Percentiles rank a stretch among this genome's conserved stretches.
phyloP scores from a whole-genome alignment of 441 rosid species.

The Capsella rubella region DNA sequence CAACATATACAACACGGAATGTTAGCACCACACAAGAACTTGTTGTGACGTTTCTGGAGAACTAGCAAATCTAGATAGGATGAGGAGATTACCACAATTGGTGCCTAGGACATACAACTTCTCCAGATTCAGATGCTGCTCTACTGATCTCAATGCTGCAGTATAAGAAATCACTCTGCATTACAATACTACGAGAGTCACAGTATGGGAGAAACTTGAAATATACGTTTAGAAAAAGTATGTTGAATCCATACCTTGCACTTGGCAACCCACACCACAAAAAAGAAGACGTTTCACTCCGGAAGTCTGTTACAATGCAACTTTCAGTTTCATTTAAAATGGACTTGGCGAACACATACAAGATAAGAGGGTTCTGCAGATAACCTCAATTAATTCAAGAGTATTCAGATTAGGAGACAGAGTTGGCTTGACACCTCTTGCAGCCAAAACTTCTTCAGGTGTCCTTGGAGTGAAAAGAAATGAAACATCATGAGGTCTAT shows the following conservation, averaged over 20 bases:
- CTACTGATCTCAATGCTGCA: conserved; percentile 98
- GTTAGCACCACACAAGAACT: conserved; percentile 10
- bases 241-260: conserved; percentile 66
- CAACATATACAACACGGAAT: not conserved
- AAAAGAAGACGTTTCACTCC: conserved; percentile 96
- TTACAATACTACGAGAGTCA: conserved; percentile 79
- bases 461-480: conserved; percentile 55
- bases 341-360: not conserved
- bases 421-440: conserved; percentile 96
- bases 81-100: conserved; percentile 72
- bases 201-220: conserved; percentile 46
- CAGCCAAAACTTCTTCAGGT: conserved; percentile 93
- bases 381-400: conserved; percentile 86
- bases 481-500: conserved; percentile 20
- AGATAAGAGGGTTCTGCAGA: conserved; percentile 28
- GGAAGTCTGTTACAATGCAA: conserved; percentile 63
- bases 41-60: not conserved
- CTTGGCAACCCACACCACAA: conserved; percentile 99
- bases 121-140: conserved; percentile 81
- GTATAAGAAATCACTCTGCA: conserved; percentile 89
- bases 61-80: conserved; percentile 3
- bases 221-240: conserved; percentile 23
- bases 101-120: conserved; percentile 97
- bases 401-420: conserved; percentile 92
- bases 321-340: conserved; percentile 1